These are phyloP conservation scores for Herpotrichia juniperi DNA, from an alignment of 2,329 filamentous ascomycete species.

Conservation along the genomic window DNA sequence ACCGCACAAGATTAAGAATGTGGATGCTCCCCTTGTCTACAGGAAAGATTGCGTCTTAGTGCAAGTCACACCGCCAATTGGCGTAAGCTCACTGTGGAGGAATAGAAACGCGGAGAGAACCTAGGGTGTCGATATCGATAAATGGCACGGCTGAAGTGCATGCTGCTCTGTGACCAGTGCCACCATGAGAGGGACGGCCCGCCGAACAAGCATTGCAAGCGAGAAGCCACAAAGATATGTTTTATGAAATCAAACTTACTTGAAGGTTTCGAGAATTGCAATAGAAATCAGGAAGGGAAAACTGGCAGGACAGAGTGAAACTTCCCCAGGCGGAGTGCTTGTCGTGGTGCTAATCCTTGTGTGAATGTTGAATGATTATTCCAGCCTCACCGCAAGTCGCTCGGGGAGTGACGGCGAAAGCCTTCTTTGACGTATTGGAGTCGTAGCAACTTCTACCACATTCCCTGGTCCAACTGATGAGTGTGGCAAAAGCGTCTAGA, in stretches of 20 bases:
- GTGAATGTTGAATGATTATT: slow-evolving; percentile 8
- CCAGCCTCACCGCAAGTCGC: slow-evolving; percentile 3
- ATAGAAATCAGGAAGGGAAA: not conserved
- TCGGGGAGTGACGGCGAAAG: slow-evolving; percentile 6
- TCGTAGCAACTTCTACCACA: slow-evolving; percentile 1
- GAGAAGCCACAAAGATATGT: slow-evolving; percentile 6
- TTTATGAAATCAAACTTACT: not conserved
- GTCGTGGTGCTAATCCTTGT: slow-evolving; percentile 13
- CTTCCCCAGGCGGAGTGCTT: too few species aligned
- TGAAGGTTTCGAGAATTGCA: not conserved
- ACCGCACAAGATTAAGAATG: not conserved
- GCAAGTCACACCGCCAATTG: slow-evolving; percentile 27
- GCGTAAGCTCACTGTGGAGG: slow-evolving; percentile 38
- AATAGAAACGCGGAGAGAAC: slow-evolving; percentile 22
- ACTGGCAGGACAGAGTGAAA: not conserved
- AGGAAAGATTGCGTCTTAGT: slow-evolving; percentile 4
- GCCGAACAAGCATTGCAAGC: slow-evolving; percentile 8
- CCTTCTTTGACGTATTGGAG: not conserved
- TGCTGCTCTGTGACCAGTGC: slow-evolving; percentile 25
- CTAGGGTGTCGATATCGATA: slow-evolving; percentile 37
- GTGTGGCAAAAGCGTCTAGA: slow-evolving; percentile 21
- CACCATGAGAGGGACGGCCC: slow-evolving; percentile 9
- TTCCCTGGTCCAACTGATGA: slow-evolving; percentile 5
- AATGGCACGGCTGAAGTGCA: slow-evolving; percentile 25
- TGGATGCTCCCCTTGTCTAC: slow-evolving; percentile 9